Evolutionary conservation across 495 filamentous ascomycete species (phyloP).

Genomic region (Penicillium samsonianum): DNA sequence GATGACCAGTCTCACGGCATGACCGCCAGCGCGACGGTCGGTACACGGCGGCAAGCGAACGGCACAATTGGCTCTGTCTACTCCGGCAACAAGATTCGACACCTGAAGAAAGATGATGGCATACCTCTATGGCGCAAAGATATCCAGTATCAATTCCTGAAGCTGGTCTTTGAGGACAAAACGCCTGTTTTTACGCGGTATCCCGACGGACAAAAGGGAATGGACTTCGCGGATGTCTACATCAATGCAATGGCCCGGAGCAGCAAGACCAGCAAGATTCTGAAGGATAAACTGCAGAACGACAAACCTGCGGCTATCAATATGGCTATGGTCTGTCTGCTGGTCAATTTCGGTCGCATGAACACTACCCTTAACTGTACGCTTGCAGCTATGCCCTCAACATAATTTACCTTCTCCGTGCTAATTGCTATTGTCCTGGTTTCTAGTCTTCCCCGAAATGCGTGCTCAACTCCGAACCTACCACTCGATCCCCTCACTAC

Average conservation of each 20-base stretch:
- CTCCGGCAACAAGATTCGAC: conserved; percentile 89
- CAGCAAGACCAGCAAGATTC: conserved; percentile 98
- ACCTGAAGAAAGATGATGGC: conserved; percentile 97
- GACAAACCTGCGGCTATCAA: conserved; percentile 89
- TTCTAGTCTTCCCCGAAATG: conserved; percentile 96
- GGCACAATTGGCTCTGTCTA: conserved; percentile 68
- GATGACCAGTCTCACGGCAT: conserved; percentile 51
- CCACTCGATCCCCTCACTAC: conserved; percentile 94
- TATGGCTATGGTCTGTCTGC: conserved; percentile 98
- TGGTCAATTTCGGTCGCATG: conserved; percentile 98
- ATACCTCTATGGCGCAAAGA: conserved; percentile 96
- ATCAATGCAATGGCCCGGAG: conserved; percentile 98
- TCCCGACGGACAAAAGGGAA: conserved; percentile 63
- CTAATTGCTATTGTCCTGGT: conserved; percentile 33
- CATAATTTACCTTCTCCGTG: conserved; percentile 1
- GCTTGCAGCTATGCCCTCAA: conserved; percentile 20
- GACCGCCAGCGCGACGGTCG: conserved; percentile 55
- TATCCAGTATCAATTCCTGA: conserved; percentile 95
- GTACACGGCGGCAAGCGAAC: conserved; percentile 65
- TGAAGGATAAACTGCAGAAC: conserved; percentile 93
- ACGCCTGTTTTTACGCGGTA: conserved; percentile 85
- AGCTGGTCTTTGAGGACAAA: conserved; percentile 85
- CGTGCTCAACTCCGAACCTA: conserved; percentile 96
- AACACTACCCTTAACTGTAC: conserved; percentile 97
- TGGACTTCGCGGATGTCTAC: conserved; percentile 94